A percentile compares a stretch with the other conserved stretches of the same genome.
These are phyloP conservation scores for Suillus occidentalis DNA, from an alignment of 768 basidiomycete species.

Conservation along the genomic window DNA sequence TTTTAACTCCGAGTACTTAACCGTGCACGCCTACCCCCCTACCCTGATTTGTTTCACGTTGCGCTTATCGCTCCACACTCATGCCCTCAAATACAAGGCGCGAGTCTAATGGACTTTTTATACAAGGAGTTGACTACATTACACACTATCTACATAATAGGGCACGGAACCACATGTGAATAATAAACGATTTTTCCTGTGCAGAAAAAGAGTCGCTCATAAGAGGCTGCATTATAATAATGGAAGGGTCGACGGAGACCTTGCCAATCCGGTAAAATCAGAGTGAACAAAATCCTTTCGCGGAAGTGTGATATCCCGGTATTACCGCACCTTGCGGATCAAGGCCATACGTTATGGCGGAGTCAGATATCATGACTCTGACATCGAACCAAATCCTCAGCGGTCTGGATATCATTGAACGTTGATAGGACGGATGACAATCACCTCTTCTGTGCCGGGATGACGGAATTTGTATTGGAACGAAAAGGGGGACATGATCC, in stretches of 20 bases:
- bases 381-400: not conserved
- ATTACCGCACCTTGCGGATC: slow-evolving; percentile 2
- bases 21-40: not conserved
- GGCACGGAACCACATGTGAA: not conserved
- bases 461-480: not conserved
- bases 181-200: not conserved
- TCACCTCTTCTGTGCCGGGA: not conserved
- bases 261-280: not conserved
- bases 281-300: not conserved
- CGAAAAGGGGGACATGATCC: not conserved
- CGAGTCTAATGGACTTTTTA: not conserved
- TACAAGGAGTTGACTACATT: not conserved
- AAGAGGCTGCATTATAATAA: not conserved
- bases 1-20: not conserved
- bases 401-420: not conserved
- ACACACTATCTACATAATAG: not conserved
- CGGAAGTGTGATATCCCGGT: not conserved
- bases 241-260: slow-evolving; percentile 4
- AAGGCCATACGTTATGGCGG: not conserved
- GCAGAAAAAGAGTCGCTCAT: not conserved
- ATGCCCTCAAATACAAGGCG: not conserved
- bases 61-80: slow-evolving; percentile 1
- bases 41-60: not conserved
- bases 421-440: not conserved
- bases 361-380: not conserved